These are phyloP conservation scores for Candida pseudoviswanathii DNA, from an alignment of 1,139 yeast species.

Conservation along the genomic window DNA sequence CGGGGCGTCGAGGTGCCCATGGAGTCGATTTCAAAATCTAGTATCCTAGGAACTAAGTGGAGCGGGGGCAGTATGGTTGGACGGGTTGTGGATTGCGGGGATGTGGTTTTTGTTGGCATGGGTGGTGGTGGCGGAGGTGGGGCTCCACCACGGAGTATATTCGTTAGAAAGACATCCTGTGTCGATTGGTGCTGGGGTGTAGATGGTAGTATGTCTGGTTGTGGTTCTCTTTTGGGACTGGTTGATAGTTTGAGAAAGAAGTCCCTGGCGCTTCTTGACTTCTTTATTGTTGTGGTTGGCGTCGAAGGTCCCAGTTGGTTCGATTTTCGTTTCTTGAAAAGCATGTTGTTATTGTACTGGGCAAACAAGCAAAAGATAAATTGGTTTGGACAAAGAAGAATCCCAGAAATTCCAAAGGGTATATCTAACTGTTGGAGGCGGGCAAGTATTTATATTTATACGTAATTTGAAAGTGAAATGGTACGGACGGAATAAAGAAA, in stretches of 20 bases:
- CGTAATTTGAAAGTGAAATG: background rate
- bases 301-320: background rate
- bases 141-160: background rate
- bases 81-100: background rate
- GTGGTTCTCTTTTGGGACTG: background rate
- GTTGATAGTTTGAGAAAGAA: conserved; percentile 9
- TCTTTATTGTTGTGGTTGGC: conserved; percentile 5
- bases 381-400: background rate
- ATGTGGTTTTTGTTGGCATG: background rate
- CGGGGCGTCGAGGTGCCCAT: conserved; percentile 7
- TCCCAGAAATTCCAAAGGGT: background rate
- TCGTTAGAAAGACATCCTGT: background rate
- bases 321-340: conserved; percentile 1
- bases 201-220: background rate
- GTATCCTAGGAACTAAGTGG: conserved; percentile 1
- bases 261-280: conserved; percentile 13
- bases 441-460: background rate
- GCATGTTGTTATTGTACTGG: background rate
- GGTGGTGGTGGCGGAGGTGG: background rate
- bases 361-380: background rate
- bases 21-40: conserved; percentile 10
- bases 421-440: too few species aligned
- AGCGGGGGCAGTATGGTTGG: background rate
- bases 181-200: background rate
- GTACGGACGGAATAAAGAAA: too few species aligned